A percentile compares a stretch with the other conserved stretches of the same genome.
Evolutionary conservation across 2,329 filamentous ascomycete genomes (phyloP).

Genomic region (Oidium heveae): DNA sequence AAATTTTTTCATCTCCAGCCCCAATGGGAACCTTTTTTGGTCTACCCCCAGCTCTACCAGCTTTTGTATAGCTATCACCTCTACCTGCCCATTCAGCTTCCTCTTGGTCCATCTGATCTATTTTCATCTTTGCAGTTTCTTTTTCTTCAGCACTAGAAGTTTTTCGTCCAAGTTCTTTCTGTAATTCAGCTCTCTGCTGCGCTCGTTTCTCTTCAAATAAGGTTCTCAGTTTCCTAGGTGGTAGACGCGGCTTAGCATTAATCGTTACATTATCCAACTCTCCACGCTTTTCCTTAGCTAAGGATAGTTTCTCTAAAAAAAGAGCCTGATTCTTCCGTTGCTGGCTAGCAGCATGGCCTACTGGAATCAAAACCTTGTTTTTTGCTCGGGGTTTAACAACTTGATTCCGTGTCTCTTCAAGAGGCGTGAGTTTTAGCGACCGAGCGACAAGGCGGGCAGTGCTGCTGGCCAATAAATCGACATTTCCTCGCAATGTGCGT

Average conservation of each 20-base stretch:
- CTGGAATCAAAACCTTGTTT: constrained; percentile 4
- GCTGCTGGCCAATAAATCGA: constrained; percentile 49
- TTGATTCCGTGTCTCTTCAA: constrained; percentile 5
- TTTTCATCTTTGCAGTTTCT: constrained; percentile 3
- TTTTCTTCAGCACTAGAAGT: not conserved
- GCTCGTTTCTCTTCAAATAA: constrained; percentile 4
- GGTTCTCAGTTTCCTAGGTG: constrained; percentile 7
- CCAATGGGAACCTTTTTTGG: not conserved
- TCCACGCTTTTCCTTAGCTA: constrained; percentile 35
- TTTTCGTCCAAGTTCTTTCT: constrained; percentile 4
- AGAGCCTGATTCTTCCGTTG: constrained; percentile 19
- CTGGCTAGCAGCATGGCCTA: constrained; percentile 10
- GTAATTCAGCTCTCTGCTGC: constrained; percentile 5
- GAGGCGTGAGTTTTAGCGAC: constrained; percentile 29
- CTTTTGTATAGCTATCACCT: not conserved
- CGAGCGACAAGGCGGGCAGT: constrained; percentile 43
- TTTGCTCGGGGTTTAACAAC: not conserved
- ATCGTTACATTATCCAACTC: constrained; percentile 41
- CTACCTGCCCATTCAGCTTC: constrained; percentile 2
- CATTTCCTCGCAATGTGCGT: constrained; percentile 27
- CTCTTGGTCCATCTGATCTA: constrained; percentile 7
- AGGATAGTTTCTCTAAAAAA: constrained; percentile 41
- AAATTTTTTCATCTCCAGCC: not conserved
- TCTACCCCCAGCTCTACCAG: not conserved
- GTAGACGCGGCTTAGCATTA: constrained; percentile 18